phyloP scores from a whole-genome alignment of 1,284 basidiomycete species.

The Ceratobasidium sp. region DNA sequence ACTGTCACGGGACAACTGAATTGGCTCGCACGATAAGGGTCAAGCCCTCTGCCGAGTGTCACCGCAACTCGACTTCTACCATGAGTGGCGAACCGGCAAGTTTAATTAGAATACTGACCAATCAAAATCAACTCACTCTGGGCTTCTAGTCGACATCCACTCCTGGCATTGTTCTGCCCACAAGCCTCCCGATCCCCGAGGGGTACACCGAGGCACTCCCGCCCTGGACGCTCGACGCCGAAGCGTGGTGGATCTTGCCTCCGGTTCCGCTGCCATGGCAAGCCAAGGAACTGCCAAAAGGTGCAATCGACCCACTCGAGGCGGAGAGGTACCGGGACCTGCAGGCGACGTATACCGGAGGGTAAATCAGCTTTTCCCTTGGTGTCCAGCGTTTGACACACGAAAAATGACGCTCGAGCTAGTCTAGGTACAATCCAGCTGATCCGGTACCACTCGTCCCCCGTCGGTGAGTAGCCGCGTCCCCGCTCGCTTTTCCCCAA shows the following conservation, averaged over 20 bases:
- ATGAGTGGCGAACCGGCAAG: conserved; percentile 25
- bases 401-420: too few species aligned
- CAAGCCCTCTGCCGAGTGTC: neutral
- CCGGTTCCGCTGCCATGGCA: conserved; percentile 33
- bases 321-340: conserved; percentile 2
- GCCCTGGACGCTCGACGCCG: conserved; percentile 32
- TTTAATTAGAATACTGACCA: neutral
- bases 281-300: conserved; percentile 23
- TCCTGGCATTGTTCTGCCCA: neutral
- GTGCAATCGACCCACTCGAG: conserved; percentile 25
- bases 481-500: neutral
- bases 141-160: neutral
- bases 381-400: too few species aligned
- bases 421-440: conserved; percentile 31
- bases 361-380: conserved; percentile 2
- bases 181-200: conserved; percentile 7
- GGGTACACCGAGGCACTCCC: conserved; percentile 17
- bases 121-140: neutral
- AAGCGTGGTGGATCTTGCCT: conserved; percentile 40
- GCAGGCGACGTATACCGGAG: conserved; percentile 33
- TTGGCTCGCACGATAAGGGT: neutral
- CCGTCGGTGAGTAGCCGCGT: conserved; percentile 9
- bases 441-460: conserved; percentile 24
- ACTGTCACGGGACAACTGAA: neutral
- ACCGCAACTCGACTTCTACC: neutral